Conservation (phyloP, 1,284 basidiomycete genomes). For the Phylloporus gajari region DNA sequence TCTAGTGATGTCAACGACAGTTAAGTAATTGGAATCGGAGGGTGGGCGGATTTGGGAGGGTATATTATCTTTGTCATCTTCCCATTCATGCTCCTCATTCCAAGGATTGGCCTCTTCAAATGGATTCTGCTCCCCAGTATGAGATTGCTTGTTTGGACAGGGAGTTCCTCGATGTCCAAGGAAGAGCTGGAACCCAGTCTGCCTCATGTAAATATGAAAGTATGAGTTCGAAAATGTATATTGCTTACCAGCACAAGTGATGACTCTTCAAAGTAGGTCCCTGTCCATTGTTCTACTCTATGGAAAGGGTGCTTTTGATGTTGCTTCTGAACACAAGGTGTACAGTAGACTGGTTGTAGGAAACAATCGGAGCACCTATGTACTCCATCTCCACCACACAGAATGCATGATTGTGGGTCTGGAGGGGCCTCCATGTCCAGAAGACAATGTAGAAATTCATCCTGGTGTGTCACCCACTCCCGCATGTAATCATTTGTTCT, state of each 20-base stretch:
- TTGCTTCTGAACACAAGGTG: not conserved
- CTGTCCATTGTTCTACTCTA: not conserved
- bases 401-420: not conserved
- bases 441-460: not conserved
- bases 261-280: not conserved
- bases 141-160: too few relatives aligned
- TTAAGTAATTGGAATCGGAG: too few relatives aligned
- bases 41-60: too few relatives aligned
- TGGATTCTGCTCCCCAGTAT: too few relatives aligned
- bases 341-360: not conserved
- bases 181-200: too few relatives aligned
- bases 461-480: not conserved
- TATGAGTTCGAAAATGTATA: too few relatives aligned
- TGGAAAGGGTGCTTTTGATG: not conserved
- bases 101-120: too few relatives aligned
- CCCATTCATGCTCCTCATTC: too few relatives aligned
- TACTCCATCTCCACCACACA: not conserved
- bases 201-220: too few relatives aligned
- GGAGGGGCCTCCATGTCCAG: not conserved
- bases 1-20: too few relatives aligned
- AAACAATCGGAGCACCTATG: not conserved
- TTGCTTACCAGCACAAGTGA: not conserved
- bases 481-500: not conserved
- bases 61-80: too few relatives aligned
- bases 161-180: too few relatives aligned